These are phyloP conservation scores for Acanthamoeba healyi DNA, from an alignment of 208 protist species.

Conservation along the genomic window DNA sequence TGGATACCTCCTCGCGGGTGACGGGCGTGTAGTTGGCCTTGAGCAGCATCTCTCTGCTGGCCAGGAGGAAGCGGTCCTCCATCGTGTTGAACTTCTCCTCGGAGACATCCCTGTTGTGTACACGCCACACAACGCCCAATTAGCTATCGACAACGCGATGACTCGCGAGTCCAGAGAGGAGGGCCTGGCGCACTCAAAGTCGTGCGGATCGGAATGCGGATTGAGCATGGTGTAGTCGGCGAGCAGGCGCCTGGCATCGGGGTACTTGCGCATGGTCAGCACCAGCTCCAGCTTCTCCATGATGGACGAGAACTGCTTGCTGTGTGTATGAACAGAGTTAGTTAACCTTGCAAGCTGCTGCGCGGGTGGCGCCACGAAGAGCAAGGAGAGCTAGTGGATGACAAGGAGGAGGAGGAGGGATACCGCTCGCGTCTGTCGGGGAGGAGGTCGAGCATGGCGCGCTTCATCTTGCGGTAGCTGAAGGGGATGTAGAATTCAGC, in stretches of 20 bases:
- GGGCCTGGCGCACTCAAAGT: neutral
- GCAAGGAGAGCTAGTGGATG: neutral
- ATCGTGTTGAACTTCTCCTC: neutral
- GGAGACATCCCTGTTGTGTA: neutral
- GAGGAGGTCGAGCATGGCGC: neutral
- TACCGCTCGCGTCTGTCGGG: neutral
- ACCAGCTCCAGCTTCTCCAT: constrained; percentile 39
- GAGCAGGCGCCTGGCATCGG: neutral
- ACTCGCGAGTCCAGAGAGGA: too few species aligned
- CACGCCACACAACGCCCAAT: neutral
- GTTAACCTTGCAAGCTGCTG: too few species aligned
- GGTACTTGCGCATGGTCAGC: constrained; percentile 28
- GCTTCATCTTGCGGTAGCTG: constrained; percentile 19
- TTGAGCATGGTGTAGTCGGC: constrained; percentile 14
- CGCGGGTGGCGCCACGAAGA: neutral
- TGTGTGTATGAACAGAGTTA: too few species aligned
- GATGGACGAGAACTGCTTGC: neutral
- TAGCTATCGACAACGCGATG: neutral
- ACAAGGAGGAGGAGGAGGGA: neutral
- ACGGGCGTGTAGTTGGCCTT: constrained; percentile 39
- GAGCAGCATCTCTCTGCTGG: constrained; percentile 7
- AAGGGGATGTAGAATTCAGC: neutral
- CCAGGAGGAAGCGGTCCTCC: constrained; percentile 15
- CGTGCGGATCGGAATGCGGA: neutral
- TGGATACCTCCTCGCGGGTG: neutral